Conservation (phyloP, 2,329 filamentous ascomycete species). For the Amylocarpus encephaloides region DNA sequence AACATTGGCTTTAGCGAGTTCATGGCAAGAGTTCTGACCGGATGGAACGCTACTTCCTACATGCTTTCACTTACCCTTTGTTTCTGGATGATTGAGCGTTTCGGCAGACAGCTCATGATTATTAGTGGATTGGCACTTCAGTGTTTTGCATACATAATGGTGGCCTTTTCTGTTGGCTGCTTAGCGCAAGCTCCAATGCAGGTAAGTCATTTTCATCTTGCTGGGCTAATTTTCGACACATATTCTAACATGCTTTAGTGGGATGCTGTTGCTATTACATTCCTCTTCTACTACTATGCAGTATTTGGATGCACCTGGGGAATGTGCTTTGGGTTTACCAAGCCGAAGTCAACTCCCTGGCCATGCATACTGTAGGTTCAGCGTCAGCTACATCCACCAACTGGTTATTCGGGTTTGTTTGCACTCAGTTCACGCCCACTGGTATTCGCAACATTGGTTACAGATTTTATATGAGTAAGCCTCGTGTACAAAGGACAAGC, state of each 20-base stretch:
- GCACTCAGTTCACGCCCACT: constrained; percentile 12
- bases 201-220: constrained; percentile 46
- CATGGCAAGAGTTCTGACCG: constrained; percentile 46
- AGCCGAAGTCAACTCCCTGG: constrained; percentile 1
- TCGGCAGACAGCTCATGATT: constrained; percentile 65
- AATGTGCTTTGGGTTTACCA: constrained; percentile 5
- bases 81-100: constrained; percentile 41
- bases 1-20: constrained; percentile 39
- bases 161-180: constrained; percentile 12
- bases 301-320: constrained; percentile 41
- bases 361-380: background rate
- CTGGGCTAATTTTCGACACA: constrained; percentile 35
- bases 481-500: background rate
- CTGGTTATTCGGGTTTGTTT: constrained; percentile 6
- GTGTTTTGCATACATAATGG: constrained; percentile 16
- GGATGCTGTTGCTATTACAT: constrained; percentile 22
- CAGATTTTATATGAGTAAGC: constrained; percentile 38
- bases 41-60: constrained; percentile 43
- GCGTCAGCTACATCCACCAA: constrained; percentile 4
- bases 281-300: constrained; percentile 44
- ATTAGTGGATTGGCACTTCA: constrained; percentile 50
- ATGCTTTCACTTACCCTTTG: constrained; percentile 35
- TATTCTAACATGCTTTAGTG: constrained; percentile 12
- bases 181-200: constrained; percentile 5
- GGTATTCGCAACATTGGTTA: constrained; percentile 30